Evolutionary conservation across 2,329 filamentous ascomycete species (phyloP).

Genomic region (Talaromyces sp.): DNA sequence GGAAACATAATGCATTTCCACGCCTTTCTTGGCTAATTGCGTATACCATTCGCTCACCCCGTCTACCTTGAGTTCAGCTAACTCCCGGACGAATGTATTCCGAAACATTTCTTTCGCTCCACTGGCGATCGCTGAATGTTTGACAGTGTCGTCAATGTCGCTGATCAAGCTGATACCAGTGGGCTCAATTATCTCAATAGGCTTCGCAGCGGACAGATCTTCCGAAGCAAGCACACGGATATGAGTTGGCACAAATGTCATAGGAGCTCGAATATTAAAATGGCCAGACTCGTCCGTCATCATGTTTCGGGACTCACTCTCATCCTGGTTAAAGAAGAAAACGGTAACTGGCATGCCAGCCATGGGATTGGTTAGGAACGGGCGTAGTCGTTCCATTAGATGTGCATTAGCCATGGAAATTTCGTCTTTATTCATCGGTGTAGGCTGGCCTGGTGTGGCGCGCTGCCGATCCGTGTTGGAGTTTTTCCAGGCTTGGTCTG

Average conservation of each 20-base stretch:
- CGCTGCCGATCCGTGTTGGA: constrained; percentile 56
- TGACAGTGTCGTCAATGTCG: constrained; percentile 97
- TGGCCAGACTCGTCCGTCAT: constrained; percentile 87
- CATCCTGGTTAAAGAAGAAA: constrained; percentile 88
- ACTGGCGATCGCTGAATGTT: constrained; percentile 84
- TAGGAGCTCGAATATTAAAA: constrained; percentile 75
- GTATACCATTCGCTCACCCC: constrained; percentile 92
- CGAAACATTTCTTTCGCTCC: constrained; percentile 94
- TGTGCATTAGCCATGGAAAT: constrained; percentile 79
- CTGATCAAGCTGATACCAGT: constrained; percentile 89
- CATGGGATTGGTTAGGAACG: constrained; percentile 85
- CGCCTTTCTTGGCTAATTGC: constrained; percentile 74
- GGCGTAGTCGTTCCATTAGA: constrained; percentile 81
- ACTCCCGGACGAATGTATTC: constrained; percentile 89
- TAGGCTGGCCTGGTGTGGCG: constrained; percentile 43
- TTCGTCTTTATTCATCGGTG: constrained; percentile 70
- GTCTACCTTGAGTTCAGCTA: constrained; percentile 77
- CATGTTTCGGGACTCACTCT: constrained; percentile 81
- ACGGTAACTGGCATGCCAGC: constrained; percentile 78
- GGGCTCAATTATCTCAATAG: constrained; percentile 75
- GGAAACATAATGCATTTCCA: constrained; percentile 95
- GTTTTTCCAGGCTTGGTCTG: constrained; percentile 68
- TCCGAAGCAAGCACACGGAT: constrained; percentile 86
- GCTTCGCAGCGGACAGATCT: constrained; percentile 76
- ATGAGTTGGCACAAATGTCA: constrained; percentile 90